A percentile compares a stretch with the other conserved stretches of the same genome.
These are phyloP conservation scores for Auxenochlorella protothecoides DNA, from an alignment of 139 green algal genomes.

Conservation along the genomic window DNA sequence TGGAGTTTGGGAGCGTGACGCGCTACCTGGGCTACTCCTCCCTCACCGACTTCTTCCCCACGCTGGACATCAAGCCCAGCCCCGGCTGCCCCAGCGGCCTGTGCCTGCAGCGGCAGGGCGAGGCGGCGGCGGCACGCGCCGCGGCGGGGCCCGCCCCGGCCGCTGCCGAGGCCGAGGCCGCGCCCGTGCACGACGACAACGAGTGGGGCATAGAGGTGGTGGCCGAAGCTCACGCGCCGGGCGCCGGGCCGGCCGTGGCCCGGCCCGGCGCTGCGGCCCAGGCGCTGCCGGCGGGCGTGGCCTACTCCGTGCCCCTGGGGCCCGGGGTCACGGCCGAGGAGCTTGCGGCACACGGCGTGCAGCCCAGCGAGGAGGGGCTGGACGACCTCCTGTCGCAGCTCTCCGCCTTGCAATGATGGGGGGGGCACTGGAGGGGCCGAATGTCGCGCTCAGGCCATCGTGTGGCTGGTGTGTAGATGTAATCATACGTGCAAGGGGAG, in stretches of 20 bases:
- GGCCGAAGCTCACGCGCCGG: not conserved
- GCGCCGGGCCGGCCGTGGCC: not conserved
- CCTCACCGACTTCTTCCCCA: constrained; percentile 93
- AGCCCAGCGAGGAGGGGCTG: constrained; percentile 29
- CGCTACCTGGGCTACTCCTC: constrained; percentile 79
- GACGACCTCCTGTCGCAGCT: constrained; percentile 72
- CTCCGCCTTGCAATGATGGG: too few species aligned
- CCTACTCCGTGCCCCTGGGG: too few species aligned
- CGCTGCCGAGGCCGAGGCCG: constrained; percentile 21
- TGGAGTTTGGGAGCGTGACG: constrained; percentile 70
- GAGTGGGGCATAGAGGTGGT: constrained; percentile 76
- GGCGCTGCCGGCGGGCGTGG: not conserved
- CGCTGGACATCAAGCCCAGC: constrained; percentile 83
- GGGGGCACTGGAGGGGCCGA: too few species aligned
- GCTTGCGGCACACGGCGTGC: constrained; percentile 37
- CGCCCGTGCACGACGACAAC: constrained; percentile 73
- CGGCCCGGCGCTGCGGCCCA: not conserved
- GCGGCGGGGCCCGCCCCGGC: constrained; percentile 21
- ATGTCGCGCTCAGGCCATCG: too few species aligned
- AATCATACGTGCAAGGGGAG: too few species aligned
- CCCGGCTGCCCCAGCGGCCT: constrained; percentile 61
- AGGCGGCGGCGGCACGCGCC: constrained; percentile 16
- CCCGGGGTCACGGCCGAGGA: constrained; percentile 26
- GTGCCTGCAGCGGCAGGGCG: constrained; percentile 57
- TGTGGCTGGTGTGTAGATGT: too few species aligned